Percentiles rank a stretch among this genome's conserved stretches.
Evolutionary conservation across 345 rosid genomes (phyloP).

Genomic region (Citrus hindsii): DNA sequence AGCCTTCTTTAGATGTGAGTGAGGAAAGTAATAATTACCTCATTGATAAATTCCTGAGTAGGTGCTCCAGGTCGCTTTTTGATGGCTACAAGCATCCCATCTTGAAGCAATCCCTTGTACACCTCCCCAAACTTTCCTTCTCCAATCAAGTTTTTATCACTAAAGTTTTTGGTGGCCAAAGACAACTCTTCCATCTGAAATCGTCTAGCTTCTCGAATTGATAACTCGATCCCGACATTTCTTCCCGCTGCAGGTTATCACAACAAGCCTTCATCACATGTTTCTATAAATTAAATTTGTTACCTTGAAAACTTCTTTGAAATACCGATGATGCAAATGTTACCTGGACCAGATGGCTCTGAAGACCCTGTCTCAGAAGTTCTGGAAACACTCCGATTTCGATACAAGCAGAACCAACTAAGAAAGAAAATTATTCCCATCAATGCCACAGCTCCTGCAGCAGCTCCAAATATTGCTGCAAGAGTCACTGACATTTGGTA

Average conservation of each 20-base stretch:
- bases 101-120: conserved; percentile 86
- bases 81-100: conserved; percentile 88
- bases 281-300: conserved; percentile 1
- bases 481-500: conserved; percentile 84
- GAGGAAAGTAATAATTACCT: conserved; percentile 40
- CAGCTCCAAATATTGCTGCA: conserved; percentile 87
- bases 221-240: conserved; percentile 66
- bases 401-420: conserved; percentile 62
- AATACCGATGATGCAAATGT: background rate
- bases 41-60: conserved; percentile 74
- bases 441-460: conserved; percentile 91
- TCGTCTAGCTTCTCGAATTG: conserved; percentile 68
- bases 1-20: background rate
- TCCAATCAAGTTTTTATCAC: conserved; percentile 74
- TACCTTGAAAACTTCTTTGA: background rate
- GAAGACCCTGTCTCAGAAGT: conserved; percentile 89
- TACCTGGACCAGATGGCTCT: conserved; percentile 75
- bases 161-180: conserved; percentile 74
- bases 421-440: conserved; percentile 48
- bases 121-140: conserved; percentile 88
- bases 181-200: conserved; percentile 87
- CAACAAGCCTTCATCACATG: conserved; percentile 13
- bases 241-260: conserved; percentile 46
- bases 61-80: conserved; percentile 76
- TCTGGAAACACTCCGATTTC: conserved; percentile 44